Percentiles rank a stretch among this genome's conserved stretches.
phyloP scores from a whole-genome alignment of 148 eudicot genomes.

The Chenopodium berlandieri region DNA sequence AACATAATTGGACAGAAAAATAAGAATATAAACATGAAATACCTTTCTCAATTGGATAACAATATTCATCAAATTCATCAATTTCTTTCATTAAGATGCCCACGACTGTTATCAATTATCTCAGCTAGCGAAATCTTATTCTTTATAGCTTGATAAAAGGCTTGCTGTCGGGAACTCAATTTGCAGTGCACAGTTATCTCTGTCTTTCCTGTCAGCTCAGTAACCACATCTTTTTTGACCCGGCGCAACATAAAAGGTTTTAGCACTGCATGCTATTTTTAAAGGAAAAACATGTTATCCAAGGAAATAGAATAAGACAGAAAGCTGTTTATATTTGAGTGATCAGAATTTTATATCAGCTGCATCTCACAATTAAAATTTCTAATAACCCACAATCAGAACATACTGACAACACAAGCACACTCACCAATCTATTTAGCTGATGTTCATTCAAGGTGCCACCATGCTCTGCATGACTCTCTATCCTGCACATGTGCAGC shows the following conservation, averaged over 20 bases:
- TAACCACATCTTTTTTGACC: conserved; percentile 89
- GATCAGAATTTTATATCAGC: not conserved
- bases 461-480: conserved; percentile 98
- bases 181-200: conserved; percentile 93
- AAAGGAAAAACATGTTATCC: conserved; percentile 1
- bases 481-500: conserved; percentile 62
- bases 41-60: conserved; percentile 99
- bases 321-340: not conserved
- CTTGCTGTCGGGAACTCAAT: conserved; percentile 96
- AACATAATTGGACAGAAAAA: conserved; percentile 11
- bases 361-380: not conserved
- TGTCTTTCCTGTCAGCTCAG: conserved; percentile 89
- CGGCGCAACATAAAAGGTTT: conserved; percentile 98
- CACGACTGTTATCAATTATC: conserved; percentile 88
- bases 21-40: conserved; percentile 1
- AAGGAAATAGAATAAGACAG: not conserved
- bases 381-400: not conserved
- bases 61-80: conserved; percentile 92
- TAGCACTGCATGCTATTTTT: conserved; percentile 86
- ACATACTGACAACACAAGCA: conserved; percentile 5
- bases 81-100: conserved; percentile 78
- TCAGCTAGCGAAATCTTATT: conserved; percentile 95
- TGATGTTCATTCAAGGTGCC: conserved; percentile 99
- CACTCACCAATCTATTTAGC: conserved; percentile 89
- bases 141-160: conserved; percentile 96